These are phyloP conservation scores for Phyllostachys edulis DNA, from an alignment of 176 grass and related monocot genomes.

Conservation along the genomic window DNA sequence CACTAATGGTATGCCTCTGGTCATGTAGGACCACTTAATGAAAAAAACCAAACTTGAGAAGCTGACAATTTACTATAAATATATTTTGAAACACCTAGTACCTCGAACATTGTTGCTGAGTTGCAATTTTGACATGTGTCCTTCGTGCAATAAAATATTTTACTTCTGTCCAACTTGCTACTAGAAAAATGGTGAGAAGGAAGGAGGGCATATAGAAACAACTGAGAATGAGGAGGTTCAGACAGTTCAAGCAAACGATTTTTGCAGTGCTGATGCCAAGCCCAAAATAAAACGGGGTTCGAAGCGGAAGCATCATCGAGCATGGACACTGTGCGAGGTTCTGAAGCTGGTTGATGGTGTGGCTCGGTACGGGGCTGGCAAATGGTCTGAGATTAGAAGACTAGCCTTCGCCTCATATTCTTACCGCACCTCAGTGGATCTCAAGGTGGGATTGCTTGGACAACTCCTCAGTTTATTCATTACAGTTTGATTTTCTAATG, in stretches of 20 bases:
- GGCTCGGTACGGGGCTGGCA: conserved; percentile 77
- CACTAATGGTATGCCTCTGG: conserved; percentile 35
- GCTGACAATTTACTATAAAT: conserved; percentile 18
- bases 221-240: conserved; percentile 24
- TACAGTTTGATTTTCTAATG: not conserved
- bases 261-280: conserved; percentile 28
- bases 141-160: not conserved
- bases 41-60: conserved; percentile 21
- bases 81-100: conserved; percentile 5
- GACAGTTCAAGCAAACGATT: conserved; percentile 12
- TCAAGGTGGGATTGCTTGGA: conserved; percentile 58
- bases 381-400: conserved; percentile 96
- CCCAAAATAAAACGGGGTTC: conserved; percentile 38
- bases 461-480: conserved; percentile 9
- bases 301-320: conserved; percentile 92
- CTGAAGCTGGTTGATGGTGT: conserved; percentile 92
- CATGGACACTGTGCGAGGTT: conserved; percentile 93
- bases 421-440: conserved; percentile 97
- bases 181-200: conserved; percentile 42
- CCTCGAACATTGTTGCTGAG: not conserved
- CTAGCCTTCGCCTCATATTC: conserved; percentile 81
- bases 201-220: conserved; percentile 35
- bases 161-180: conserved; percentile 27
- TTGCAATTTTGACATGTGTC: conserved; percentile 15
- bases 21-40: not conserved